Base-by-base conservation (phyloP, 1,139 yeast genomes). In the Geotrichum carabidarum region DNA sequence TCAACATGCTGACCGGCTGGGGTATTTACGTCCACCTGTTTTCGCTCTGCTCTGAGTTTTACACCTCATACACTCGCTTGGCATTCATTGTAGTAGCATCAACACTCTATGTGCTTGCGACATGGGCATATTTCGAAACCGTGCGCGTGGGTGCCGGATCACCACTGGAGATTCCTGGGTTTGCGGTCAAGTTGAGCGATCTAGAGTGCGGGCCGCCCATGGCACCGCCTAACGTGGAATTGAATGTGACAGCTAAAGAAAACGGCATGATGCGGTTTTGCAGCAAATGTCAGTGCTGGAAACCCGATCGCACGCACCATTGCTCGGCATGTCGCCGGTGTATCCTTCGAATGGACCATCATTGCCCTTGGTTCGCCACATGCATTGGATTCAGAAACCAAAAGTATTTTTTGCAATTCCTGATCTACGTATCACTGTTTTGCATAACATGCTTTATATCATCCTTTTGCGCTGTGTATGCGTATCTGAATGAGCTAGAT, bases 341-440 rank as follows among this genome's bases (percentile, higher is more conserved):
- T 56, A 62, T 71, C 11, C 60, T 74, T 45, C 62, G 71, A 40
- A 74, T 74, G 77, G 79, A 87, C 57, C 99, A 93, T 67, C 98
- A 93, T 69, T 93, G 99, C 68, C 98, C 99, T 0, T 93, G 99
- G 99, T 90, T 93, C 67, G 82, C 95, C 4, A 76, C 81, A 11
- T 93, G 99, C 68, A 81, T 94, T 55, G 99, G 99, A 0, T 85
- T 78, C 70, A 72, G 72, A 48, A 91, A 91, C 70, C 91, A 88
- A 64, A 86, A 88, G 70, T 80, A 74, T 65, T 91, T 89, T 66
- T 68, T 89, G 22, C 96, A 90, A 68, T 86, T 87, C 65, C 70
- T 93, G 55, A 47, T 76, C 9, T 85, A 86, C 65, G 74, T 81
- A 5, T 70, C 83, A 1, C 44, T 78, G 0, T 84, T 82, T 59